These are phyloP conservation scores for Chenopodium berlandieri DNA, from an alignment of 148 eudicot species.

Conservation along the genomic window DNA sequence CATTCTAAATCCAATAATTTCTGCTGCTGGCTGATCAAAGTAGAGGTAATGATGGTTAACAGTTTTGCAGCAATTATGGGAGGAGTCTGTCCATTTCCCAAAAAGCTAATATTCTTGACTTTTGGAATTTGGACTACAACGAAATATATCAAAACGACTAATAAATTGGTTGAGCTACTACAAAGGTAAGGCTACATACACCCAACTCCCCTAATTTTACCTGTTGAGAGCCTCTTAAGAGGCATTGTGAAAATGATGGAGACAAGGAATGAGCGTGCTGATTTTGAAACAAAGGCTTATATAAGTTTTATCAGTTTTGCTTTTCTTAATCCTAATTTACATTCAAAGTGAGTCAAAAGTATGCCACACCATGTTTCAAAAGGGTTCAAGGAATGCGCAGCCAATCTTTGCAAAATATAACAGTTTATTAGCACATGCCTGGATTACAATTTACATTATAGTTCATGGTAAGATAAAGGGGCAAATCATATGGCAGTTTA, in stretches of 20 bases:
- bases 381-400: background rate
- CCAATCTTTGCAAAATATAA: background rate
- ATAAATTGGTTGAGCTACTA: background rate
- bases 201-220: background rate
- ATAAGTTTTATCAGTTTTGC: background rate
- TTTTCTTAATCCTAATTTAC: background rate
- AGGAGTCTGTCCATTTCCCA: background rate
- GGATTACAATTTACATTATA: too few species aligned
- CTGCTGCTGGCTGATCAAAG: slow-evolving; percentile 86
- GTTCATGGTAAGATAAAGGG: too few species aligned
- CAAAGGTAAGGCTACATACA: background rate
- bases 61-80: background rate
- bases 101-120: background rate
- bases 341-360: background rate
- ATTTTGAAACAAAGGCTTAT: background rate
- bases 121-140: background rate
- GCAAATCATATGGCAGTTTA: too few species aligned
- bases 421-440: too few species aligned
- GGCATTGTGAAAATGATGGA: background rate
- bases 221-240: background rate
- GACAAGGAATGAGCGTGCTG: background rate
- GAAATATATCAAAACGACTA: background rate
- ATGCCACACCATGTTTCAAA: background rate
- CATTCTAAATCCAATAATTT: slow-evolving; percentile 85
- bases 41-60: slow-evolving; percentile 7